Conservation (phyloP, 1,284 basidiomycete genomes). For the Rhodotorula glutinis region DNA sequence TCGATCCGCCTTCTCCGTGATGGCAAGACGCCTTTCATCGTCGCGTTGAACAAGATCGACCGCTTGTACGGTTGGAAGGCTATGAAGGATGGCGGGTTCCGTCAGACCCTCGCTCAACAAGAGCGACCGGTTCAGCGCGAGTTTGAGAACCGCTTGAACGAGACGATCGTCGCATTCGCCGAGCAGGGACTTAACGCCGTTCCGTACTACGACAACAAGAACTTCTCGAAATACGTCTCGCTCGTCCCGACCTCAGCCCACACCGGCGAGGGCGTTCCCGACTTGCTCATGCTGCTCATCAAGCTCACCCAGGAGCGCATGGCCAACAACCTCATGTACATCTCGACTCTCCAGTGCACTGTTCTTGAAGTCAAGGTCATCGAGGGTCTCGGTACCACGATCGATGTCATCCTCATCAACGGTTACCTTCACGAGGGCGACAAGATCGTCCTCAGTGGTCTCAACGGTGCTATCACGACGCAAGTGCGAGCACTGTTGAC, state of each 20-base stretch:
- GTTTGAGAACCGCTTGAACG: conserved; percentile 83
- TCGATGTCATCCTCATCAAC: conserved; percentile 95
- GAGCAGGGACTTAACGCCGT: conserved; percentile 96
- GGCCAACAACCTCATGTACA: conserved; percentile 96
- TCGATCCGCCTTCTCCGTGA: conserved; percentile 89
- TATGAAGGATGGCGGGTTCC: conserved; percentile 88
- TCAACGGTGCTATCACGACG: conserved; percentile 96
- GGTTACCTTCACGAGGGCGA: conserved; percentile 91
- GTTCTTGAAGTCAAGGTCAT: conserved; percentile 99
- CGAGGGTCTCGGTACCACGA: conserved; percentile 96
- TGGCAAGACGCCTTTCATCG: conserved; percentile 97
- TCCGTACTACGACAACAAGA: conserved; percentile 97
- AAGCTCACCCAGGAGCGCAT: conserved; percentile 97
- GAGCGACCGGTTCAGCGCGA: conserved; percentile 76
- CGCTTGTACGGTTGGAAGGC: conserved; percentile 94
- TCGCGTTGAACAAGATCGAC: conserved; percentile 99
- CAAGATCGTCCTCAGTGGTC: conserved; percentile 91
- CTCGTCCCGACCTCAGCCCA: conserved; percentile 96
- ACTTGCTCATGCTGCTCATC: conserved; percentile 98
- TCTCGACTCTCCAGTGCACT: conserved; percentile 97
- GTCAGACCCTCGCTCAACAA: conserved; percentile 86
- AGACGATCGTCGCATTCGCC: conserved; percentile 88
- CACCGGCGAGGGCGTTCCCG: conserved; percentile 98
- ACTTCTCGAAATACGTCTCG: conserved; percentile 88
- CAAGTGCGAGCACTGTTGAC: conserved; percentile 91